phyloP scores from a whole-genome alignment of 257 asterid genomes.

The Lycium ferocissimum region DNA sequence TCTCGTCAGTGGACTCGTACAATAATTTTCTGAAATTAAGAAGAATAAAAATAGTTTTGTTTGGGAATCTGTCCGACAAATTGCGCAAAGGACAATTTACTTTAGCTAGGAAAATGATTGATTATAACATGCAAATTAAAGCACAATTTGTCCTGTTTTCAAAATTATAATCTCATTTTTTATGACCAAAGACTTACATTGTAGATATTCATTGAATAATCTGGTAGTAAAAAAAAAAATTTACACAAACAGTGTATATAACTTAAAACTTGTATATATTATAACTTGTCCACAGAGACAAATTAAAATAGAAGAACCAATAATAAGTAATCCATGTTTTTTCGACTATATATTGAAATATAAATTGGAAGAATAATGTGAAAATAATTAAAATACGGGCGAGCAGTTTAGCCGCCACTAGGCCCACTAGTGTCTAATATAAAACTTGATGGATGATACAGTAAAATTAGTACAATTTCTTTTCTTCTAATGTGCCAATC shows the following conservation, averaged over 20 bases:
- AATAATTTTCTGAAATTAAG: too few species aligned
- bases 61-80: background rate
- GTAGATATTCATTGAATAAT: too few species aligned
- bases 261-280: too few species aligned
- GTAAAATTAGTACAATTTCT: too few species aligned
- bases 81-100: background rate
- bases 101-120: too few species aligned
- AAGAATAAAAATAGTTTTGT: background rate
- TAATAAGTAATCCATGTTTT: background rate
- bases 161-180: too few species aligned
- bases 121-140: too few species aligned
- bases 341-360: background rate
- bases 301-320: background rate
- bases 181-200: too few species aligned
- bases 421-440: background rate
- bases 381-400: background rate
- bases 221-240: too few species aligned
- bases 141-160: too few species aligned
- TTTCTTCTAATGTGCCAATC: too few species aligned
- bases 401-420: background rate
- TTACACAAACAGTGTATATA: too few species aligned
- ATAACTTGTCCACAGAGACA: background rate
- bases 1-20: background rate
- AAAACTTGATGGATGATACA: background rate
- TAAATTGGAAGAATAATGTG: background rate